Conservation (phyloP, 495 filamentous ascomycete genomes). For the Chlorociboria aeruginascens region DNA sequence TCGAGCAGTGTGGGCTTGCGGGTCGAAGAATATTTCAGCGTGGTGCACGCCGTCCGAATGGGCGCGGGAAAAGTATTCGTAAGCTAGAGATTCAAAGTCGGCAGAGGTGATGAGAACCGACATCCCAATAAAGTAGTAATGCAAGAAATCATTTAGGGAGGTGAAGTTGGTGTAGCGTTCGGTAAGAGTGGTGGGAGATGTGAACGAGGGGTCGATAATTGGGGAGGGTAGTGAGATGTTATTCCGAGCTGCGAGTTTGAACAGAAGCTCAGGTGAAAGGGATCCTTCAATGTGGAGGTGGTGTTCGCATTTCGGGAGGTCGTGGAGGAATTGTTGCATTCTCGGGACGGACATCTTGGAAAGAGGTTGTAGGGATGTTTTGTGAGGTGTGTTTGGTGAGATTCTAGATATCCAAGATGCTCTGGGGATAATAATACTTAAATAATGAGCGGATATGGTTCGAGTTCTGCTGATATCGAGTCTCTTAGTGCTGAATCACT, state of each 20-base stretch:
- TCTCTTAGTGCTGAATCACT: too few species aligned
- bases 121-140: slow-evolving; percentile 72
- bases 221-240: slow-evolving; percentile 47
- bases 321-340: slow-evolving; percentile 39
- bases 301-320: slow-evolving; percentile 69
- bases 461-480: too few species aligned
- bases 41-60: slow-evolving; percentile 55
- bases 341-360: slow-evolving; percentile 33
- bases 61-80: slow-evolving; percentile 56
- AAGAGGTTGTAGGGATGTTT: background rate
- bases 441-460: too few species aligned
- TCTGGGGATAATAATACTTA: background rate
- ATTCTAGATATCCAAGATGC: background rate
- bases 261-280: slow-evolving; percentile 54
- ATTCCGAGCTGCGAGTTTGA: slow-evolving; percentile 53
- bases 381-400: background rate
- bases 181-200: slow-evolving; percentile 42
- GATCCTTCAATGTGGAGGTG: slow-evolving; percentile 70
- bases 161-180: slow-evolving; percentile 51
- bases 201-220: slow-evolving; percentile 42
- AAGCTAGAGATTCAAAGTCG: slow-evolving; percentile 67
- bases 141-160: slow-evolving; percentile 65
- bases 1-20: slow-evolving; percentile 57
- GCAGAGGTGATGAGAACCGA: slow-evolving; percentile 42
- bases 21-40: slow-evolving; percentile 73